phyloP scores from a whole-genome alignment of 2,329 filamentous ascomycete genomes.

The Ceratocystis destructans region DNA sequence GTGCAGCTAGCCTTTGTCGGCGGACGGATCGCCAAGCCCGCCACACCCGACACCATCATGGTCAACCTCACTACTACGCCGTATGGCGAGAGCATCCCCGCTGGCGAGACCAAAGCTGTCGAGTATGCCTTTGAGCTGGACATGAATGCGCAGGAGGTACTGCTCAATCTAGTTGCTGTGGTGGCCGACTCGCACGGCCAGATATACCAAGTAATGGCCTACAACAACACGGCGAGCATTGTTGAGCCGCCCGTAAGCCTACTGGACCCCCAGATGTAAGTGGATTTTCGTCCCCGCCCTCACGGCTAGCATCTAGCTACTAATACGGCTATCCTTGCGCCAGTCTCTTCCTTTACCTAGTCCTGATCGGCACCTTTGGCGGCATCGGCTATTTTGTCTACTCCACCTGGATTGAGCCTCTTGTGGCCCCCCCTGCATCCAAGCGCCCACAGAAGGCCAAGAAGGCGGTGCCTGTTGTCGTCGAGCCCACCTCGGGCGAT shows the following conservation, averaged over 20 bases:
- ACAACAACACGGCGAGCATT: conserved; percentile 69
- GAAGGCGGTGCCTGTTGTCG: conserved; percentile 51
- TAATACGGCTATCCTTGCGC: neutral
- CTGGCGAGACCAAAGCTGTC: conserved; percentile 61
- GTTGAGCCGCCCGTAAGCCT: conserved; percentile 85
- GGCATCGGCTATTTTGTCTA: conserved; percentile 92
- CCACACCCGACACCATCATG: conserved; percentile 40
- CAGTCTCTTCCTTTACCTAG: conserved; percentile 94
- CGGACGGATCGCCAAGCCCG: conserved; percentile 53
- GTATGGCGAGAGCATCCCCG: conserved; percentile 60
- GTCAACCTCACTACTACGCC: conserved; percentile 71
- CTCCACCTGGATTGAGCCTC: conserved; percentile 90
- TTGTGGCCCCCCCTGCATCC: conserved; percentile 66
- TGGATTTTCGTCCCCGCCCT: conserved; percentile 27
- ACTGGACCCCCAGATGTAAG: conserved; percentile 91
- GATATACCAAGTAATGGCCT: conserved; percentile 64
- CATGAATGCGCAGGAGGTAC: conserved; percentile 82
- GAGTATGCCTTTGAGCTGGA: conserved; percentile 80
- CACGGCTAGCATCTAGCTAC: neutral
- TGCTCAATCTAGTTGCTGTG: conserved; percentile 62
- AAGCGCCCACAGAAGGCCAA: conserved; percentile 55
- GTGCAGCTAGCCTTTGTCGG: conserved; percentile 64
- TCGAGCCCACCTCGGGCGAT: conserved; percentile 50
- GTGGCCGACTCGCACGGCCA: conserved; percentile 52
- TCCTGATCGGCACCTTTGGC: conserved; percentile 65